Evolutionary conservation across 2,329 filamentous ascomycete species (phyloP).

Genomic region (Trichoderma oligosporum): DNA sequence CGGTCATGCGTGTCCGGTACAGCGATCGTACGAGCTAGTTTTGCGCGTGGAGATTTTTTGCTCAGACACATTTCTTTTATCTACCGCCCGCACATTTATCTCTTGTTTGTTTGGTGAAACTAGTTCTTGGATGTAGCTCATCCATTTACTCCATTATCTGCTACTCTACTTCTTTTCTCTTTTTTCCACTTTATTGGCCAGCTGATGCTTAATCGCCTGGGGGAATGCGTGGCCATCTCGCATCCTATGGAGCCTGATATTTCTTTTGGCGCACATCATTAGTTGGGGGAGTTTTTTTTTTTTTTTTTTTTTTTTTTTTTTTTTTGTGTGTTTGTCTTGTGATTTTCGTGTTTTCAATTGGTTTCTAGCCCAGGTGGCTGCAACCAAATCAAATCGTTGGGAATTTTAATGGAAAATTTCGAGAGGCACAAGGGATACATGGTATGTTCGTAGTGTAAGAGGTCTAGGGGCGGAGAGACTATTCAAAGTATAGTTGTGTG

Average conservation of each 20-base stretch:
- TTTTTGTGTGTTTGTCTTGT: not conserved
- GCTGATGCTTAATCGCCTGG: conserved; percentile 9
- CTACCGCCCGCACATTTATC: conserved; percentile 17
- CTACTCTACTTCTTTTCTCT: conserved; percentile 29
- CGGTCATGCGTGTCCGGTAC: conserved; percentile 60
- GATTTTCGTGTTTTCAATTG: conserved; percentile 25
- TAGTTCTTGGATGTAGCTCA: conserved; percentile 28
- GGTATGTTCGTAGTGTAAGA: conserved; percentile 15
- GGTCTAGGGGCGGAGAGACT: conserved; percentile 13
- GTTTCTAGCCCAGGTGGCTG: conserved; percentile 36
- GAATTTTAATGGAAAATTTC: conserved; percentile 21
- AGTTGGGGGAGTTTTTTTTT: conserved; percentile 25
- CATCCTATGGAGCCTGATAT: conserved; percentile 29
- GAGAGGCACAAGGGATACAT: conserved; percentile 15
- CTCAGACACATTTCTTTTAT: conserved; percentile 18
- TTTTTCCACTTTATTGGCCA: conserved; percentile 21
- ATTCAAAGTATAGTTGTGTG: conserved; percentile 11
- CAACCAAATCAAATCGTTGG: conserved; percentile 23
- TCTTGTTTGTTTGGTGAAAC: conserved; percentile 20
- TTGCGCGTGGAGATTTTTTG: conserved; percentile 23
- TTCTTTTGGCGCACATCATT: conserved; percentile 25
- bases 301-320: conserved; percentile 24
- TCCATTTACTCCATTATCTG: conserved; percentile 1
- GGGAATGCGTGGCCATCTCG: conserved; percentile 25
- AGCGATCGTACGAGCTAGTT: conserved; percentile 47